Base-by-base conservation (phyloP, 257 asterid genomes). In the Schizonepeta tenuifolia region DNA sequence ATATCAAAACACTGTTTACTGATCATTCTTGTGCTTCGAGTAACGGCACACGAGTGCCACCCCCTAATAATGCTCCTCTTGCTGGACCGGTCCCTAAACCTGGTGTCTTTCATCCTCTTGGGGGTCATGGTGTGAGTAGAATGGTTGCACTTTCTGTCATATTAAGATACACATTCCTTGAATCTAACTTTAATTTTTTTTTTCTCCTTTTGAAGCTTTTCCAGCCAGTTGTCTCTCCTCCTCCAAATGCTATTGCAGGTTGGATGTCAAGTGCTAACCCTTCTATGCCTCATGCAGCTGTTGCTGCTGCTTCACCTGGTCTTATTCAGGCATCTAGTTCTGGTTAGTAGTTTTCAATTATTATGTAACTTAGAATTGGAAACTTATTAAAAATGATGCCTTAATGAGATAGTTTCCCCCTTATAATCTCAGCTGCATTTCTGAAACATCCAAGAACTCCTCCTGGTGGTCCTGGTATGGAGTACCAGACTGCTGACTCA, bases 371-470 rank as follows among this genome's bases (percentile, higher is more conserved):
- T 46, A 65, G 60, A 79, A 70, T 47, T 41, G 55, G 28, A 35
- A 28, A 24, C 43, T 43, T 46, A 50, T 74, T 35, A 21, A 24
- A 11, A 26, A 50, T 24, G 24, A 35, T 5, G 63, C 12, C 50
- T 36, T 62, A 26, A 64, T 63, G 68, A 72, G 36, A 51, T 53
- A 26, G 64, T 56, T 51, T n/a, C 28, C 31, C 31, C 64, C 58
- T 73, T 53, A 31, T 66, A 36, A 44, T 31, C 22, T 31, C 89
- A 90, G 98, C 88, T 77, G 81, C 95, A 41, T 87, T 93, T 78
- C 83, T 90, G 64, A 90, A 90, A 73, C 97, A 91, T 76, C 98
- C 98, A 12, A 89, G 96, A 79, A 84, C 89, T 47, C 96, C 97
- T 7, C 87, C 93, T 67, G 88, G 89, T 76, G 92, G 80, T 74